A percentile compares a stretch with the other conserved stretches of the same genome.
Conservation (phyloP, 257 asterid genomes). For the Fraxinus quadrangulata region DNA sequence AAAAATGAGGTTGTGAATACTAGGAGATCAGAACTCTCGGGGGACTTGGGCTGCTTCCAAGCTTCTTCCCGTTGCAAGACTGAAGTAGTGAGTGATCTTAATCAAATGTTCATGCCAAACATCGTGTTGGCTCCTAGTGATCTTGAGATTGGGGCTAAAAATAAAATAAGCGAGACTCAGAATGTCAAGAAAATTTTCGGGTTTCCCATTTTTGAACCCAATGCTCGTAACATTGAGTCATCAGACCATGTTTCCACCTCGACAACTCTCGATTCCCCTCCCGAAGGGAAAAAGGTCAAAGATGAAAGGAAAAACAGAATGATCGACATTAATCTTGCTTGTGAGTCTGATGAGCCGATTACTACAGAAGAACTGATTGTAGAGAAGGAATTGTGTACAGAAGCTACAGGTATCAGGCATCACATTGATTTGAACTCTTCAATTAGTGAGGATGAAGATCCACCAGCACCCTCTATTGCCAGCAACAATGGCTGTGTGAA, state of each 20-base stretch:
- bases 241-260: constrained; percentile 40
- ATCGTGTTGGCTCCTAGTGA: constrained; percentile 15
- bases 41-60: constrained; percentile 27
- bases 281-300: constrained; percentile 26
- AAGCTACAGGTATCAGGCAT: constrained; percentile 33
- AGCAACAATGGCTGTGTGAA: constrained; percentile 33
- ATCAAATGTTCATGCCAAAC: constrained; percentile 37
- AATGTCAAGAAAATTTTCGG: constrained; percentile 65
- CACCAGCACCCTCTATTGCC: constrained; percentile 45
- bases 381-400: constrained; percentile 36
- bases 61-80: constrained; percentile 34
- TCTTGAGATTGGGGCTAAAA: constrained; percentile 25
- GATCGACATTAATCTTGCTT: constrained; percentile 81
- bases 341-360: constrained; percentile 54
- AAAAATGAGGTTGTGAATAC: constrained; percentile 32
- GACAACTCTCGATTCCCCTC: constrained; percentile 26
- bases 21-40: constrained; percentile 30
- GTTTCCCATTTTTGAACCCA: constrained; percentile 66
- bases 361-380: constrained; percentile 34
- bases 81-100: constrained; percentile 52
- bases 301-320: constrained; percentile 41
- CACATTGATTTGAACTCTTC: constrained; percentile 76
- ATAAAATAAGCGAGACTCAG: constrained; percentile 38
- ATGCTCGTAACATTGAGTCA: constrained; percentile 38
- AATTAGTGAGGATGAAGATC: constrained; percentile 62